These are phyloP conservation scores for Calocera viscosa DNA, from an alignment of 768 basidiomycete species.

Conservation along the genomic window DNA sequence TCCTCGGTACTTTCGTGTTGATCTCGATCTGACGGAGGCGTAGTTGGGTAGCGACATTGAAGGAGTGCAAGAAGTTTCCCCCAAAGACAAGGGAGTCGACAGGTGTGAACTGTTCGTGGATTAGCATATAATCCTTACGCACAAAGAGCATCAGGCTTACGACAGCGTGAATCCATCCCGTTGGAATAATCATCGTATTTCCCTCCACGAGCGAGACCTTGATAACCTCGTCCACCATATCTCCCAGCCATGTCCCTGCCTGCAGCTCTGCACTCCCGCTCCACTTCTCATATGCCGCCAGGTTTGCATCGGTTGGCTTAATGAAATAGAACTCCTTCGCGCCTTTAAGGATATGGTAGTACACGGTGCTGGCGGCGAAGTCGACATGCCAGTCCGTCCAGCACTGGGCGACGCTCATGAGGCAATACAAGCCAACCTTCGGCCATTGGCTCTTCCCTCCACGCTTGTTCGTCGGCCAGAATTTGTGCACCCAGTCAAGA, in stretches of 20 bases:
- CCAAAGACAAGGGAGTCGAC: conserved; percentile 89
- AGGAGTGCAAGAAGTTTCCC: conserved; percentile 94
- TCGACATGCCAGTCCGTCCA: conserved; percentile 99
- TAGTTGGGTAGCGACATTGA: conserved; percentile 74
- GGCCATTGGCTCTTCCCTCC: conserved; percentile 62
- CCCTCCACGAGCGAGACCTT: conserved; percentile 65
- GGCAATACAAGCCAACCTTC: conserved; percentile 89
- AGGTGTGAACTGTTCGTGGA: conserved; percentile 63
- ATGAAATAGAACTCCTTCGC: conserved; percentile 95
- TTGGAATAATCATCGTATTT: conserved; percentile 88
- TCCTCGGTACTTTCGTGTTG: conserved; percentile 81
- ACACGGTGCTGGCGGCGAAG: conserved; percentile 96
- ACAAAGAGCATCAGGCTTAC: conserved; percentile 35
- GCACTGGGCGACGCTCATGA: conserved; percentile 87
- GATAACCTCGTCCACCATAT: conserved; percentile 80
- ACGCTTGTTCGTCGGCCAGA: conserved; percentile 74
- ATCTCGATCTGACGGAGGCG: conserved; percentile 85
- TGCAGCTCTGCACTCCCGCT: conserved; percentile 61
- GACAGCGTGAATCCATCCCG: conserved; percentile 97
- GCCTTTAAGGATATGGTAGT: conserved; percentile 83
- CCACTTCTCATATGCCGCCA: conserved; percentile 86
- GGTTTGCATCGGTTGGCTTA: conserved; percentile 69
- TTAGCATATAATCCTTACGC: not conserved
- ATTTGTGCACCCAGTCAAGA: conserved; percentile 93
- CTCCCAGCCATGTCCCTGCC: conserved; percentile 79